Evolutionary conservation across 306 rosid genomes (phyloP), one percentile per base, ranked within the genome.

Genomic region (Bauhinia variegata): DNA sequence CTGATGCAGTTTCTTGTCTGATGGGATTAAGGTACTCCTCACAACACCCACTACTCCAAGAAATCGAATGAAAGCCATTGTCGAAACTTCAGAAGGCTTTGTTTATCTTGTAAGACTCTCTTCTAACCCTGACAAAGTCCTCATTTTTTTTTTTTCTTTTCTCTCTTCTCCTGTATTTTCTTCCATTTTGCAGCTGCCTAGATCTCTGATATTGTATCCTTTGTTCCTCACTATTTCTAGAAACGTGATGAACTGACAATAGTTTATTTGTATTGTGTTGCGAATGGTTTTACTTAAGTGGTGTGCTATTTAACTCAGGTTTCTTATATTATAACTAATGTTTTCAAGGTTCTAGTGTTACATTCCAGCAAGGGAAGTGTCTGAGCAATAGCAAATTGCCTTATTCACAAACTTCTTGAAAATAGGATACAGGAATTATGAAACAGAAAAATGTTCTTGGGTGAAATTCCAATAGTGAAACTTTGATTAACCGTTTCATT

Each of bases 21-120:
- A 65, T 69, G 38, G 67, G 80, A 51, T n/a, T 67, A 62, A 93
- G 98, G 97, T 93, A 50, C 84, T 93, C 46, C 89, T 88, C 43
- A 93, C 97, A 13, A 93, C 99, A 49, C 96, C 97, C 17, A 90
- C 99, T 16, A 88, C 99, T 48, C 97, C 97, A 43, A 78, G 41
- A 34, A 56, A 78, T 54, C 75, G 96, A 37, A 93, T 93, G 97
- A 86, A 82, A 73, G 88, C 86, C 60, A 90, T 93, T 65, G 98
- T 76, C 37, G 95, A 90, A 76, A 88, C 86, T 15, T 61, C 98
- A 4, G 88, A 93, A 74, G 96, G 97, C 75, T 90, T 89, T 82
- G 77, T 88, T 11, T 93, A 90, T 64, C 90, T 93, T 54, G 97
- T 89, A 77, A 81, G 89, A 59, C 44, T 73, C 44, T 73, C 53